Conservation (phyloP, 2,329 filamentous ascomycete species). For the Dryadomyces quercivorus region DNA sequence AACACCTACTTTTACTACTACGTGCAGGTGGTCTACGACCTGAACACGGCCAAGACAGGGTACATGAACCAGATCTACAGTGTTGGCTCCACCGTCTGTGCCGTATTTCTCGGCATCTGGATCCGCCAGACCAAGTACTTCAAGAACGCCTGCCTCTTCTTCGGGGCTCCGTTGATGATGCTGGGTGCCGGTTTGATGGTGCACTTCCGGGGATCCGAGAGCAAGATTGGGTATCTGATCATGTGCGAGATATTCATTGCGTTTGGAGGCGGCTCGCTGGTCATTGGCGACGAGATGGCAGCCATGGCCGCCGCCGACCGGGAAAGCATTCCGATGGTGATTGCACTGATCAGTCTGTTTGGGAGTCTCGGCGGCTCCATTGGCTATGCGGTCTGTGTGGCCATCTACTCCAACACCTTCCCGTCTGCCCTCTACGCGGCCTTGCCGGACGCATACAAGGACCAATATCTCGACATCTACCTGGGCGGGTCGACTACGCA, state of each 20-base stretch:
- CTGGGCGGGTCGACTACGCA: conserved; percentile 32
- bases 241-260: conserved; percentile 42
- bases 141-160: conserved; percentile 19
- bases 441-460: conserved; percentile 29
- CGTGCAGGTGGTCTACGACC: conserved; percentile 12
- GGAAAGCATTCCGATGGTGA: conserved; percentile 41
- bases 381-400: conserved; percentile 42
- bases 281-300: conserved; percentile 45
- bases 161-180: conserved; percentile 17
- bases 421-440: conserved; percentile 33
- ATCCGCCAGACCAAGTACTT: conserved; percentile 37
- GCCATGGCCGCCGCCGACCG: conserved; percentile 46
- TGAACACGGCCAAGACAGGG: conserved; percentile 5
- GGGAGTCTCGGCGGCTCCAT: conserved; percentile 46
- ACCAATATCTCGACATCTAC: conserved; percentile 34
- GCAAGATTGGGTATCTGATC: conserved; percentile 37
- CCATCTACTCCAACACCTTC: conserved; percentile 48
- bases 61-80: conserved; percentile 9
- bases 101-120: conserved; percentile 30
- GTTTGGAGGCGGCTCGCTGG: conserved; percentile 42
- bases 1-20: conserved; percentile 9
- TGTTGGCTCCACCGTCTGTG: conserved; percentile 24
- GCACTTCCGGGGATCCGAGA: conserved; percentile 37
- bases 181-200: conserved; percentile 43
- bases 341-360: conserved; percentile 46